phyloP scores from a whole-genome alignment of 2,329 filamentous ascomycete genomes.

The Didymella glomerata region DNA sequence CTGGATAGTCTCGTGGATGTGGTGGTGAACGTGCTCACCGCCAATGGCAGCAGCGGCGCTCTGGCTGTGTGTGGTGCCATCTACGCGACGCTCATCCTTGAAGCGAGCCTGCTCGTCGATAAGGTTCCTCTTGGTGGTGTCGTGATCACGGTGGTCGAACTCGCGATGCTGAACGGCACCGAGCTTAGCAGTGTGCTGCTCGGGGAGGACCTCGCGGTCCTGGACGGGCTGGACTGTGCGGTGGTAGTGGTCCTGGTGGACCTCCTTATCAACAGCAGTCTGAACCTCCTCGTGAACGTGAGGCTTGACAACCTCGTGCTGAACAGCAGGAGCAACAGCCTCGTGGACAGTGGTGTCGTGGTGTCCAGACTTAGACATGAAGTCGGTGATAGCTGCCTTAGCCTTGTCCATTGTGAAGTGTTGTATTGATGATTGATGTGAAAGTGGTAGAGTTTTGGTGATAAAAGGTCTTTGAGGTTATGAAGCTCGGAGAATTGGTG shows the following conservation, averaged over 20 bases:
- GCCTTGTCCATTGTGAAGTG: constrained; percentile 65
- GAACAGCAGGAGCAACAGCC: constrained; percentile 67
- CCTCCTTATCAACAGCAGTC: constrained; percentile 71
- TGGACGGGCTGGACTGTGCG: constrained; percentile 72
- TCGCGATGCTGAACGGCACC: constrained; percentile 67
- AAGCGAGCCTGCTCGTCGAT: constrained; percentile 63
- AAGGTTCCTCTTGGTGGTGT: constrained; percentile 39
- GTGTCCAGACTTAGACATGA: constrained; percentile 68
- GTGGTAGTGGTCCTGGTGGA: constrained; percentile 77
- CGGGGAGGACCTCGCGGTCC: constrained; percentile 65
- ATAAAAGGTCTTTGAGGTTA: constrained; percentile 2
- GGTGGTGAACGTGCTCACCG: constrained; percentile 72
- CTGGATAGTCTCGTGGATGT: constrained; percentile 73
- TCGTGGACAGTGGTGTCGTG: constrained; percentile 77
- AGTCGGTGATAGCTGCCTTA: constrained; percentile 68
- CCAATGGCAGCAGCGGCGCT: constrained; percentile 60
- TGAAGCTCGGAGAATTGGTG: constrained; percentile 1
- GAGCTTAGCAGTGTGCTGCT: constrained; percentile 69
- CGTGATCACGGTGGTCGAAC: constrained; percentile 68
- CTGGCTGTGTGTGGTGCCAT: constrained; percentile 60
- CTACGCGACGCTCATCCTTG: constrained; percentile 58
- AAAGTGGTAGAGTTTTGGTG: background rate
- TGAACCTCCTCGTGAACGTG: constrained; percentile 69
- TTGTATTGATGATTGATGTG: constrained; percentile 11
- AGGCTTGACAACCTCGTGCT: constrained; percentile 67